Conservation (phyloP, 2,329 filamentous ascomycete species). For the Colletotrichum ledebouriae region DNA sequence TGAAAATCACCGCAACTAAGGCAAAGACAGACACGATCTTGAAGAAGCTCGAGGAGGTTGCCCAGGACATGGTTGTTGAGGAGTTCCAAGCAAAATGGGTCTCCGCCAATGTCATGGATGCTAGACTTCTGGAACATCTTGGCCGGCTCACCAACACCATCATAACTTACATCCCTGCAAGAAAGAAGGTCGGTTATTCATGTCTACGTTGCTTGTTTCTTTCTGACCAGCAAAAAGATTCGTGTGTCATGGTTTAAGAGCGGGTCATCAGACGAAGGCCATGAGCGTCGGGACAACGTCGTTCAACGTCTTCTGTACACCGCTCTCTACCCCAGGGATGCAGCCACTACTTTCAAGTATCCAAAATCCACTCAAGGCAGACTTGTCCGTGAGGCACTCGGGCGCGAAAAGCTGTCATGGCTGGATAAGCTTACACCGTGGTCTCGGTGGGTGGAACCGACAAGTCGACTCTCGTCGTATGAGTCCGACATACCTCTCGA, state of each 20-base stretch:
- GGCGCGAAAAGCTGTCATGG: slow-evolving; percentile 39
- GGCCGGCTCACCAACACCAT: slow-evolving; percentile 54
- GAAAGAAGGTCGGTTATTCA: slow-evolving; percentile 8
- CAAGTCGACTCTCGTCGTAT: slow-evolving; percentile 32
- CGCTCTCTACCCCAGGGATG: slow-evolving; percentile 16
- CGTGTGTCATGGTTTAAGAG: slow-evolving; percentile 43
- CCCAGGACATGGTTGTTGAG: slow-evolving; percentile 36
- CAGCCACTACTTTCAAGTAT: slow-evolving; percentile 4
- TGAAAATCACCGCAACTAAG: slow-evolving; percentile 55
- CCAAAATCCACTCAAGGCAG: slow-evolving; percentile 5
- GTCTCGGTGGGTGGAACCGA: slow-evolving; percentile 39
- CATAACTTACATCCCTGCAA: neutral
- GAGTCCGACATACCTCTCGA: neutral
- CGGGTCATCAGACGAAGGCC: slow-evolving; percentile 19
- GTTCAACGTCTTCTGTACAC: slow-evolving; percentile 39
- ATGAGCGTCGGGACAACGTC: slow-evolving; percentile 41
- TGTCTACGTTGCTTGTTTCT: neutral
- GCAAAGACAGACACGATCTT: slow-evolving; percentile 53
- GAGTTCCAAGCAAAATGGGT: slow-evolving; percentile 47
- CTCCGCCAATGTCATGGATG: slow-evolving; percentile 44
- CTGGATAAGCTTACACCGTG: slow-evolving; percentile 33
- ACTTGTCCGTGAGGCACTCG: slow-evolving; percentile 5
- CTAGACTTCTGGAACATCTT: slow-evolving; percentile 52
- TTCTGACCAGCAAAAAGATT: slow-evolving; percentile 26
- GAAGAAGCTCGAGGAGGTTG: slow-evolving; percentile 42